These are phyloP conservation scores for Fraxinus pennsylvanica DNA, from an alignment of 257 asterid species.

Conservation along the genomic window DNA sequence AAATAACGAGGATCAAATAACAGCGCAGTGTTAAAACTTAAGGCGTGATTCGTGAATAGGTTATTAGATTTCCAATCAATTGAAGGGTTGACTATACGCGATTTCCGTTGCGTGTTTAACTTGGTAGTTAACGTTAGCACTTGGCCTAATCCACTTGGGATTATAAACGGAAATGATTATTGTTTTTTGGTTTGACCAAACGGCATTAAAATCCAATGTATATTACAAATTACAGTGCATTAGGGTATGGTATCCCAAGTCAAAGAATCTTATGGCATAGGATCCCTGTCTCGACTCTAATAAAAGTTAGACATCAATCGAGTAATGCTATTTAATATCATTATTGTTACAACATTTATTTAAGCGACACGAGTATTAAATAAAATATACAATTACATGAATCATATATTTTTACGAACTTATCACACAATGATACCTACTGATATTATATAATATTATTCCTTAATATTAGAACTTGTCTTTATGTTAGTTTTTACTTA, in stretches of 20 bases:
- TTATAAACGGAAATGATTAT: not conserved
- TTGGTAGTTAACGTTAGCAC: not conserved
- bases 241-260: not conserved
- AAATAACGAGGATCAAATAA: too few relatives aligned
- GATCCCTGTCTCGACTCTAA: slow-evolving; percentile 29
- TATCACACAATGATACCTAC: too few relatives aligned
- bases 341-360: too few relatives aligned
- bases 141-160: not conserved
- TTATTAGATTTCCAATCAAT: slow-evolving; percentile 24
- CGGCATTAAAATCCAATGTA: slow-evolving; percentile 15
- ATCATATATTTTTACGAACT: too few relatives aligned
- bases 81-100: slow-evolving; percentile 45
- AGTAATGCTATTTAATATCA: not conserved
- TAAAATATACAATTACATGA: too few relatives aligned
- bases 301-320: slow-evolving; percentile 49
- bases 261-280: slow-evolving; percentile 11
- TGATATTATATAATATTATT: too few relatives aligned
- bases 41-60: not conserved
- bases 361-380: too few relatives aligned
- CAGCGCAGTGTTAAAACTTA: too few relatives aligned
- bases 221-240: too few relatives aligned
- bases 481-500: slow-evolving; percentile 45
- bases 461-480: not conserved
- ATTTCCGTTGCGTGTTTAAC: not conserved
- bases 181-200: slow-evolving; percentile 20